These are phyloP conservation scores for Penicillium ochrochloron DNA, from an alignment of 495 filamentous ascomycete genomes.

Conservation along the genomic window DNA sequence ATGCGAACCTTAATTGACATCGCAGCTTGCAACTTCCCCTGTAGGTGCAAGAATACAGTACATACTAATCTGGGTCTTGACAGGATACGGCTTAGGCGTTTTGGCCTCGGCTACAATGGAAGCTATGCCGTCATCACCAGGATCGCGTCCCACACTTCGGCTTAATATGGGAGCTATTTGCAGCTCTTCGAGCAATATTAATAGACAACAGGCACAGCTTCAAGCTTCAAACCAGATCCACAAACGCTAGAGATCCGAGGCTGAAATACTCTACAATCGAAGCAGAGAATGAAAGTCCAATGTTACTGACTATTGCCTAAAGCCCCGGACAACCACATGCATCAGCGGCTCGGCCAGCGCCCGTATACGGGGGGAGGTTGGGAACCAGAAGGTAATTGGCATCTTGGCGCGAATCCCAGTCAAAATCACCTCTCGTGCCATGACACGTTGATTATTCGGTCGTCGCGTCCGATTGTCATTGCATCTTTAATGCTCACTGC, in stretches of 20 bases:
- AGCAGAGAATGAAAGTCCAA: not conserved
- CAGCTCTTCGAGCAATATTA: not conserved
- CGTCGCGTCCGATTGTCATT: constrained; percentile 6
- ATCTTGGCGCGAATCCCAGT: constrained; percentile 26
- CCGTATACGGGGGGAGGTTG: constrained; percentile 10
- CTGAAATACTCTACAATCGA: not conserved
- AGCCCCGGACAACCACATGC: constrained; percentile 21
- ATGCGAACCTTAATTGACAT: not conserved
- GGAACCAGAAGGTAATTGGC: constrained; percentile 16
- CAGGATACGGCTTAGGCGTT: constrained; percentile 11
- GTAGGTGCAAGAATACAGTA: constrained; percentile 22
- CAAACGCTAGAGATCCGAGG: not conserved
- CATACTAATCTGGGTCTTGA: constrained; percentile 1
- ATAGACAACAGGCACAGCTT: not conserved
- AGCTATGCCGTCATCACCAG: constrained; percentile 35
- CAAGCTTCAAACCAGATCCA: not conserved
- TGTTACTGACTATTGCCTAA: not conserved
- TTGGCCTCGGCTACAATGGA: constrained; percentile 25
- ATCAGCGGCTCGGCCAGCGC: constrained; percentile 27
- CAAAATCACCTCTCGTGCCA: constrained; percentile 23
- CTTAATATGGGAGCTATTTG: constrained; percentile 11
- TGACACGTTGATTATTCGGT: constrained; percentile 1
- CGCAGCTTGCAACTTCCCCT: constrained; percentile 3
- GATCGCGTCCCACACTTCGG: constrained; percentile 31
- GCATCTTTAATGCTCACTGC: constrained; percentile 22